phyloP scores from a whole-genome alignment of 768 basidiomycete species.

The Boletus bicolor region DNA sequence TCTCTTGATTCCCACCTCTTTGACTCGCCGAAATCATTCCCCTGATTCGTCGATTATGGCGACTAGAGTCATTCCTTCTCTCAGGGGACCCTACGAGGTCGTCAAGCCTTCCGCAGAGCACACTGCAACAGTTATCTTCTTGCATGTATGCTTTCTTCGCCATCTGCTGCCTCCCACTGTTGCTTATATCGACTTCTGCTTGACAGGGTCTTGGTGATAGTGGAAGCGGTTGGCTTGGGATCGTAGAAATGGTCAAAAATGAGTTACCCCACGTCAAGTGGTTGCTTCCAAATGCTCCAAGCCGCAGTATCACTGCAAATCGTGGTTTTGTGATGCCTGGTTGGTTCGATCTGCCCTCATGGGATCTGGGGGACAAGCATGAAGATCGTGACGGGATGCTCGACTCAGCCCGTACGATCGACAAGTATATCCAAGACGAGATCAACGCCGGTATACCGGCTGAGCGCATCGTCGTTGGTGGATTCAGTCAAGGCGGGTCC shows the following conservation, averaged over 20 bases:
- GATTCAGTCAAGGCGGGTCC: constrained; percentile 84
- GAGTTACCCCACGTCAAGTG: constrained; percentile 78
- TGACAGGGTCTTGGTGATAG: constrained; percentile 71
- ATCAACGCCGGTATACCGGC: constrained; percentile 66
- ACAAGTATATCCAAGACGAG: constrained; percentile 70
- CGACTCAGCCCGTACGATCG: constrained; percentile 55
- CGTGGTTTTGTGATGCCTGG: constrained; percentile 65
- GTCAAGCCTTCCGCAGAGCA: constrained; percentile 60
- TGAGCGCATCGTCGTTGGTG: constrained; percentile 76
- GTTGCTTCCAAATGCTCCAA: constrained; percentile 47
- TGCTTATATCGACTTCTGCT: constrained; percentile 4
- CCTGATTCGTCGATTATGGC: constrained; percentile 8
- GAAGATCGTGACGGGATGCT: constrained; percentile 71
- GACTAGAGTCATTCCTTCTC: constrained; percentile 19
- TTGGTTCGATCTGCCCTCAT: constrained; percentile 79
- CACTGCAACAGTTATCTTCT: constrained; percentile 84
- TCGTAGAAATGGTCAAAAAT: constrained; percentile 64
- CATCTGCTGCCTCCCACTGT: neutral
- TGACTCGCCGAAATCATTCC: neutral
- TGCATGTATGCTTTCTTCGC: constrained; percentile 60
- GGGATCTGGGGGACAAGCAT: constrained; percentile 47
- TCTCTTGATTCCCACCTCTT: neutral
- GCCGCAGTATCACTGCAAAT: constrained; percentile 72
- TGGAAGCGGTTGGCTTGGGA: constrained; percentile 73
- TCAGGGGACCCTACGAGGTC: constrained; percentile 38